Evolutionary conservation across 345 rosid genomes (phyloP).

Genomic region (Eutrema heterophyllum): DNA sequence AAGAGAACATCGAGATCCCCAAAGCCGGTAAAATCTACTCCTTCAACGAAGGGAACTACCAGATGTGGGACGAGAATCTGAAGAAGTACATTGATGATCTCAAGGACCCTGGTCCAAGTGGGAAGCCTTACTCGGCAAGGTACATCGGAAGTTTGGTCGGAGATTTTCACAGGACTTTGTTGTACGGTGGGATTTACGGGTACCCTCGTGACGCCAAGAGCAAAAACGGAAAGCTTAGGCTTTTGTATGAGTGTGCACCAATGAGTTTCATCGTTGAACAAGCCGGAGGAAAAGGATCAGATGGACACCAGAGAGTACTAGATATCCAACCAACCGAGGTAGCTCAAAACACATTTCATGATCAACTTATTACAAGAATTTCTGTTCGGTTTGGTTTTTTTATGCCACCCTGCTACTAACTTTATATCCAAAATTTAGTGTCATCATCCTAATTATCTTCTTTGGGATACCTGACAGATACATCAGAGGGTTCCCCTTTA

Average conservation of each 20-base stretch:
- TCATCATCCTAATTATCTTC: not conserved
- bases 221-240: constrained; percentile 92
- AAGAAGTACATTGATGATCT: constrained; percentile 92
- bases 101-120: constrained; percentile 83
- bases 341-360: not conserved
- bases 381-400: too few species aligned
- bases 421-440: not conserved
- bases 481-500: constrained; percentile 91
- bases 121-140: constrained; percentile 88
- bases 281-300: constrained; percentile 99
- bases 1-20: constrained; percentile 76
- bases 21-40: constrained; percentile 79
- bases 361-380: not conserved
- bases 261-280: constrained; percentile 96
- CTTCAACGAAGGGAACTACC: constrained; percentile 94
- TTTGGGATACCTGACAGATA: constrained; percentile 38
- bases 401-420: too few species aligned
- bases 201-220: constrained; percentile 91
- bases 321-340: constrained; percentile 86
- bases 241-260: constrained; percentile 91
- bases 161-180: constrained; percentile 80
- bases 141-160: constrained; percentile 97
- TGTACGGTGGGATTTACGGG: constrained; percentile 92
- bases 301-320: constrained; percentile 73
- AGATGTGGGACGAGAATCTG: constrained; percentile 81